phyloP scores from a whole-genome alignment of 1,139 yeast species.

The Yamadazyma spencermartinsiae region DNA sequence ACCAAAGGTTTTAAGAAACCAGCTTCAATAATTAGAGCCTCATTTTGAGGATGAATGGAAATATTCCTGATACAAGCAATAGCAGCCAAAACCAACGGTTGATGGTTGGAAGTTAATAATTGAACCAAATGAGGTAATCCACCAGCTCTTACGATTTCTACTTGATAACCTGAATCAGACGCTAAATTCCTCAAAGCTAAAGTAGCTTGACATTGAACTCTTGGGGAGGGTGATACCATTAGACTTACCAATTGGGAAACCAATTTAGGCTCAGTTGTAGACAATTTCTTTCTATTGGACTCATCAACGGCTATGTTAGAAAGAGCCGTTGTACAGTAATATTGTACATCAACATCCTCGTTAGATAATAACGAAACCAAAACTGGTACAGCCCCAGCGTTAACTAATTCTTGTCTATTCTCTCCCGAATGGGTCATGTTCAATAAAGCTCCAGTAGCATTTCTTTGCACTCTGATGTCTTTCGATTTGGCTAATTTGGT shows the following conservation, averaged over 20 bases:
- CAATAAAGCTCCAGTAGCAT: slow-evolving; percentile 95
- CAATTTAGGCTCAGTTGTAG: slow-evolving; percentile 92
- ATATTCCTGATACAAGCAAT: slow-evolving; percentile 98
- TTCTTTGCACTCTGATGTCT: slow-evolving; percentile 95
- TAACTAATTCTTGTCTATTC: slow-evolving; percentile 93
- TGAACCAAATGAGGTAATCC: slow-evolving; percentile 92
- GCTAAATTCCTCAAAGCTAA: slow-evolving; percentile 93
- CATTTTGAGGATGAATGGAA: slow-evolving; percentile 94
- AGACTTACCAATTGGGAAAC: slow-evolving; percentile 83
- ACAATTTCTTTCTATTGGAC: slow-evolving; percentile 78
- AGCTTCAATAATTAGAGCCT: slow-evolving; percentile 91
- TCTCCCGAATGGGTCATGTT: slow-evolving; percentile 98
- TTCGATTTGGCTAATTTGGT: slow-evolving; percentile 92
- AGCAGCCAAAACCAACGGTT: slow-evolving; percentile 90
- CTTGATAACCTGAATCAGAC: slow-evolving; percentile 88
- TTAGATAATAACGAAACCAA: slow-evolving; percentile 85
- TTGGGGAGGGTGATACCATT: slow-evolving; percentile 90
- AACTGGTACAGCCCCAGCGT: slow-evolving; percentile 98
- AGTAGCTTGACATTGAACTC: slow-evolving; percentile 98
- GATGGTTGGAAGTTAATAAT: slow-evolving; percentile 83
- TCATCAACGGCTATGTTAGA: slow-evolving; percentile 98
- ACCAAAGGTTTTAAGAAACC: slow-evolving; percentile 93
- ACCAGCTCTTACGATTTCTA: slow-evolving; percentile 92
- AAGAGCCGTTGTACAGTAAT: slow-evolving; percentile 95
- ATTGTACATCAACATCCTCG: slow-evolving; percentile 94